These are phyloP conservation scores for Acorus calamus DNA, from an alignment of 106 monocot genomes.

Conservation along the genomic window DNA sequence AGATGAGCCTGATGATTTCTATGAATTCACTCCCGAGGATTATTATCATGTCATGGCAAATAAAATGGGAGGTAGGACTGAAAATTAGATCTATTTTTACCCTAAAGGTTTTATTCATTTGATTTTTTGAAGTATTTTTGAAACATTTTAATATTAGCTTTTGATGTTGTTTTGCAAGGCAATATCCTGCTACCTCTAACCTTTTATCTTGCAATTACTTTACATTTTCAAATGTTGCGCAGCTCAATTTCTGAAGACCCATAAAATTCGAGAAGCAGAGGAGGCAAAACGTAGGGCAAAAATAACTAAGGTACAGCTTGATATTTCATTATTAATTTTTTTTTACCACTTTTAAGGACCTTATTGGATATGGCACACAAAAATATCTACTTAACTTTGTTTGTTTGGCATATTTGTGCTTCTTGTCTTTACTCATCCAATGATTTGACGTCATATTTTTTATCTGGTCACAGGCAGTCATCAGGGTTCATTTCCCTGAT, in stretches of 20 bases:
- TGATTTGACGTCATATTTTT: too few relatives aligned
- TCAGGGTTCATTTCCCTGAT: conserved; percentile 7
- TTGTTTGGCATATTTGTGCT: too few relatives aligned
- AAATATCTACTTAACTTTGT: too few relatives aligned
- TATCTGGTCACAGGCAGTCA: neutral
- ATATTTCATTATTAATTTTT: too few relatives aligned
- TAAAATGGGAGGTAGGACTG: conserved; percentile 61
- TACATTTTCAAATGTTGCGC: neutral
- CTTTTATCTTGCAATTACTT: too few relatives aligned
- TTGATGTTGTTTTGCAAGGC: neutral
- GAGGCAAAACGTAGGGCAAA: conserved; percentile 64
- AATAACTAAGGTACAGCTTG: conserved; percentile 54
- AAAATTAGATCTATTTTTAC: neutral
- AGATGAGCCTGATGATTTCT: conserved; percentile 81
- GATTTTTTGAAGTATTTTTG: neutral
- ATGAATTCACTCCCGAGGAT: conserved; percentile 79
- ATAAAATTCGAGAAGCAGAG: conserved; percentile 81
- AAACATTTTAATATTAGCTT: neutral
- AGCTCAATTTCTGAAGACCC: conserved; percentile 82
- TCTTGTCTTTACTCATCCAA: too few relatives aligned
- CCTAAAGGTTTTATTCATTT: neutral
- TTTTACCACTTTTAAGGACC: too few relatives aligned
- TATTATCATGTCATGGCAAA: conserved; percentile 45
- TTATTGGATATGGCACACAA: too few relatives aligned
- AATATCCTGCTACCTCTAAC: too few relatives aligned